phyloP scores from a whole-genome alignment of 2,329 filamentous ascomycete species.

The Aspergillus nomiae region DNA sequence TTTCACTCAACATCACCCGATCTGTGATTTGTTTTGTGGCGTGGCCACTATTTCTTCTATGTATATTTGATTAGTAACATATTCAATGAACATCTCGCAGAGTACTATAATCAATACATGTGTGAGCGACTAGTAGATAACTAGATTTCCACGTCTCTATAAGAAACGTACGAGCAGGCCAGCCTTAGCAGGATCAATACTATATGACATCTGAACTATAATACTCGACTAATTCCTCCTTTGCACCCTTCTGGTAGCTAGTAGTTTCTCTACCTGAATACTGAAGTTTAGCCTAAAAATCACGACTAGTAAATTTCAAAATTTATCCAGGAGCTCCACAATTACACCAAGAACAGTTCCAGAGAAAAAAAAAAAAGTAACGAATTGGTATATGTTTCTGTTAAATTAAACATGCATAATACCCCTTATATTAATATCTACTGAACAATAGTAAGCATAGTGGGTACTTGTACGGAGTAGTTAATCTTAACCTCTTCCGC shows the following conservation, averaged over 20 bases:
- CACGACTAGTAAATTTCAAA: not conserved
- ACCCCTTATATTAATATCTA: not conserved
- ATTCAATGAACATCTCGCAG: not conserved
- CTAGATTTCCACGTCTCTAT: too few species aligned
- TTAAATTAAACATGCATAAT: not conserved
- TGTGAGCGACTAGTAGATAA: not conserved
- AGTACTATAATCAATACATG: not conserved
- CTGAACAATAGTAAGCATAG: not conserved
- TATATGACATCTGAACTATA: too few species aligned
- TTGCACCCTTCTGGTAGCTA: too few species aligned
- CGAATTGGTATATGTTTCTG: not conserved
- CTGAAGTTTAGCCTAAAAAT: not conserved
- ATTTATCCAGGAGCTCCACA: not conserved
- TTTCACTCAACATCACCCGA: not conserved
- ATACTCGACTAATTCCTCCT: too few species aligned
- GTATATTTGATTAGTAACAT: constrained; percentile 2
- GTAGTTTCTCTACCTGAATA: not conserved
- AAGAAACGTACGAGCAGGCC: too few species aligned
- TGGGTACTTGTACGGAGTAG: not conserved
- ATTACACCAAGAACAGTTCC: not conserved
- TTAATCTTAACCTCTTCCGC: not conserved
- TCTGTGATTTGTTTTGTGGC: not conserved
- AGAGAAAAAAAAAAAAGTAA: not conserved
- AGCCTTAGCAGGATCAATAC: not conserved
- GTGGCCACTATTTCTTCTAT: not conserved